Evolutionary conservation across 495 filamentous ascomycete genomes (phyloP).

Genomic region (Penicillium samsonianum): DNA sequence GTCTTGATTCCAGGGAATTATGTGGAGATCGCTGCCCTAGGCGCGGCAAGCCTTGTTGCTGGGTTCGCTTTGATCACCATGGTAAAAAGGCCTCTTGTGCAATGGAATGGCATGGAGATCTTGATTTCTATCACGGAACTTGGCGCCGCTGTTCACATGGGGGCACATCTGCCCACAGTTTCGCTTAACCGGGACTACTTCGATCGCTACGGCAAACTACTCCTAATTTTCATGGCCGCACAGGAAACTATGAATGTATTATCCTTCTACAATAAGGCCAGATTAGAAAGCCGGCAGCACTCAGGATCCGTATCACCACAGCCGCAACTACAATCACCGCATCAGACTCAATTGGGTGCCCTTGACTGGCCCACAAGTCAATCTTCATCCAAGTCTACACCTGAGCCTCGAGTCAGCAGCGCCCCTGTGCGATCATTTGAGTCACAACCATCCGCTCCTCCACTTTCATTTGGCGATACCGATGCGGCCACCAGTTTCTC

Average conservation of each 20-base stretch:
- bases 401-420: slow-evolving; percentile 20
- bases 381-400: slow-evolving; percentile 10
- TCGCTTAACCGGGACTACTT: slow-evolving; percentile 41
- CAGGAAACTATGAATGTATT: slow-evolving; percentile 40
- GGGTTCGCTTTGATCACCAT: slow-evolving; percentile 44
- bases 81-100: slow-evolving; percentile 37
- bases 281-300: slow-evolving; percentile 9
- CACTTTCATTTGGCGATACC: slow-evolving; percentile 38
- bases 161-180: slow-evolving; percentile 38
- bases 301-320: slow-evolving; percentile 8
- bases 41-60: slow-evolving; percentile 43
- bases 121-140: slow-evolving; percentile 47
- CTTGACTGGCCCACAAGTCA: slow-evolving; percentile 18
- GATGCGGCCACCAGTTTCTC: slow-evolving; percentile 37
- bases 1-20: slow-evolving; percentile 41
- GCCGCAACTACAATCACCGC: slow-evolving; percentile 6
- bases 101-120: slow-evolving; percentile 50
- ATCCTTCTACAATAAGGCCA: slow-evolving; percentile 26
- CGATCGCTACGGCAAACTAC: slow-evolving; percentile 45
- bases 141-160: slow-evolving; percentile 40
- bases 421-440: slow-evolving; percentile 22
- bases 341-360: slow-evolving; percentile 4
- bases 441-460: slow-evolving; percentile 23
- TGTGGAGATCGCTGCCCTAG: slow-evolving; percentile 43
- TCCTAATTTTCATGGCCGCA: slow-evolving; percentile 44